phyloP scores from a whole-genome alignment of 495 filamentous ascomycete genomes.

The Baudoinia panamericana region DNA sequence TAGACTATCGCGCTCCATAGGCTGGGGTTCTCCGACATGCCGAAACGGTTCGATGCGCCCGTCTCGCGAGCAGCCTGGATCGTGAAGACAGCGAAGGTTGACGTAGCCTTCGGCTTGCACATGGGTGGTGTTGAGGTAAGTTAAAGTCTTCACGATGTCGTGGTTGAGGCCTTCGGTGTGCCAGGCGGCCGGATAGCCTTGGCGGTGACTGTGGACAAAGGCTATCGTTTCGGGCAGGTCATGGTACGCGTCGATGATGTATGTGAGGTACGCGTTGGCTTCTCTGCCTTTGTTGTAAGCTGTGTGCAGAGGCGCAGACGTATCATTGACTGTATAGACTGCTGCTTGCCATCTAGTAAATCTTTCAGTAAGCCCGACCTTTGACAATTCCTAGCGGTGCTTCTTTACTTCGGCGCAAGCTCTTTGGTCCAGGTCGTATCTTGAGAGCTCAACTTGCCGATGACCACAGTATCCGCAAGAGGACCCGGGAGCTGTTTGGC shows the following conservation, averaged over 20 bases:
- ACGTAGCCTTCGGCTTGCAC: constrained; percentile 34
- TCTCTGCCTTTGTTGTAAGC: constrained; percentile 48
- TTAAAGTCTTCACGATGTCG: neutral
- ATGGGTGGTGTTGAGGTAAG: constrained; percentile 31
- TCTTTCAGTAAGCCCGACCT: no score
- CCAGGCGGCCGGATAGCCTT: constrained; percentile 38
- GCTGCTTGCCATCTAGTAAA: neutral
- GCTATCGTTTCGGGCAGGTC: constrained; percentile 49
- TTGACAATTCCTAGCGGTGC: neutral
- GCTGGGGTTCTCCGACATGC: neutral
- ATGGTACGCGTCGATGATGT: constrained; percentile 50
- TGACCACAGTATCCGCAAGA: no score
- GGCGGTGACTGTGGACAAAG: constrained; percentile 51
- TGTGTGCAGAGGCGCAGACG: neutral
- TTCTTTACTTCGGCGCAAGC: neutral
- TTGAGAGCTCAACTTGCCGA: neutral
- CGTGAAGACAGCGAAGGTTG: constrained; percentile 39
- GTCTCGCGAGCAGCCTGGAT: constrained; percentile 38
- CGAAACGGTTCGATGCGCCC: constrained; percentile 39
- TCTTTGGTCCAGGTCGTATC: neutral
- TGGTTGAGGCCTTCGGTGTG: constrained; percentile 38
- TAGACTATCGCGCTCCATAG: neutral
- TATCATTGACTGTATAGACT: neutral
- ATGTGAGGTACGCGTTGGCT: constrained; percentile 47
- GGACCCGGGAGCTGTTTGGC: no score